These are phyloP conservation scores for Picea glauca DNA, from an alignment of 75 land plant species.

Conservation along the genomic window DNA sequence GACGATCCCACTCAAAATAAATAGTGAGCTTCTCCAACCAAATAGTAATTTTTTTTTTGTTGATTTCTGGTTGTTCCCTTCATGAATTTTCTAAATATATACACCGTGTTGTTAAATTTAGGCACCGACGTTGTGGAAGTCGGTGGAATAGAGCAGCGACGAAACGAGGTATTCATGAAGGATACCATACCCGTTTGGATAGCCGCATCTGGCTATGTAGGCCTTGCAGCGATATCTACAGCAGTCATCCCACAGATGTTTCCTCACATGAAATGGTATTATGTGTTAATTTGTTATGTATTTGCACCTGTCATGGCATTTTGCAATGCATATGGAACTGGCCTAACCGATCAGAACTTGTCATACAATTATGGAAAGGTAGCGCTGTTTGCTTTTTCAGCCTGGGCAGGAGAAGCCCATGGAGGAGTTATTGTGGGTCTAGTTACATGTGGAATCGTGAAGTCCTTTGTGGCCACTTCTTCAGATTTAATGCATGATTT, in stretches of 20 bases:
- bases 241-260: conserved; percentile 62
- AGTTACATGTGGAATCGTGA: conserved; percentile 67
- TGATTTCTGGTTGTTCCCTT: too few relatives aligned
- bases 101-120: background rate
- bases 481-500: conserved; percentile 85
- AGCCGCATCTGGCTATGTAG: conserved; percentile 45
- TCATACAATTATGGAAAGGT: conserved; percentile 76
- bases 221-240: conserved; percentile 43
- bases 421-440: conserved; percentile 70
- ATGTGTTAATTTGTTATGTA: conserved; percentile 47
- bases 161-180: conserved; percentile 45
- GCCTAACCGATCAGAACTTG: conserved; percentile 82
- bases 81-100: background rate
- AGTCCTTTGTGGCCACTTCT: conserved; percentile 60
- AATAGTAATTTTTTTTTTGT: background rate
- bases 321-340: conserved; percentile 89
- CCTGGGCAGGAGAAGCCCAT: conserved; percentile 47
- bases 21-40: background rate
- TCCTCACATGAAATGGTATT: conserved; percentile 69
- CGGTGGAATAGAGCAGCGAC: conserved; percentile 1
- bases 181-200: conserved; percentile 63
- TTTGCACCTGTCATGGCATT: conserved; percentile 68
- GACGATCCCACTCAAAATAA: conserved; percentile 21
- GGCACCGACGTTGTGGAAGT: background rate
- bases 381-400: conserved; percentile 63